A percentile compares a stretch with the other conserved stretches of the same genome.
phyloP scores from a whole-genome alignment of 208 protist species.

The Trypanosoma rangeli region DNA sequence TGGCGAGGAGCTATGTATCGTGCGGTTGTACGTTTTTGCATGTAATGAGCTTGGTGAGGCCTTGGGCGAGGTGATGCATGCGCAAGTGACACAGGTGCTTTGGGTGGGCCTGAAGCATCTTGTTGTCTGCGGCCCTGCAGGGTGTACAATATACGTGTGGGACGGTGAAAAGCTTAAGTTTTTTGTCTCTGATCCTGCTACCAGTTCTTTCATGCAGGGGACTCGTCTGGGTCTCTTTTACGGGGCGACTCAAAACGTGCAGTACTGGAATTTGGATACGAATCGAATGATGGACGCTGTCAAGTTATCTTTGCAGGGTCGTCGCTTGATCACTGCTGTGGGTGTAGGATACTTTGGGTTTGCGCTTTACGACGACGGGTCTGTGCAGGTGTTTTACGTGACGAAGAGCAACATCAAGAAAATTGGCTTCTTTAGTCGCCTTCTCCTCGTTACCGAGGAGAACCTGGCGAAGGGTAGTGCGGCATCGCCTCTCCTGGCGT shows the following conservation, averaged over 20 bases:
- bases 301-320: slow-evolving; percentile 4
- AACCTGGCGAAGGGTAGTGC: background rate
- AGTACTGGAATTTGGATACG: slow-evolving; percentile 63
- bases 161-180: slow-evolving; percentile 38
- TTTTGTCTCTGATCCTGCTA: slow-evolving; percentile 32
- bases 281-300: slow-evolving; percentile 36
- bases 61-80: slow-evolving; percentile 46
- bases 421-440: slow-evolving; percentile 42
- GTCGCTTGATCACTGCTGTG: slow-evolving; percentile 10
- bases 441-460: slow-evolving; percentile 31
- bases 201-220: slow-evolving; percentile 30
- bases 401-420: slow-evolving; percentile 37
- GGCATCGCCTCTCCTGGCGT: slow-evolving; percentile 14
- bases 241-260: slow-evolving; percentile 17
- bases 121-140: slow-evolving; percentile 26
- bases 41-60: slow-evolving; percentile 46
- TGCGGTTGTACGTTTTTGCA: slow-evolving; percentile 41
- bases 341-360: slow-evolving; percentile 68
- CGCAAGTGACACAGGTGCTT: slow-evolving; percentile 31
- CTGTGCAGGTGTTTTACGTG: slow-evolving; percentile 62
- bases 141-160: slow-evolving; percentile 35
- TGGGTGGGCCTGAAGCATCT: slow-evolving; percentile 51
- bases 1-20: slow-evolving; percentile 6
- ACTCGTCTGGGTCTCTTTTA: slow-evolving; percentile 42
- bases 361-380: slow-evolving; percentile 60